Evolutionary conservation across 176 grass and related monocot species (phyloP).

Genomic region (Carex pumila): DNA sequence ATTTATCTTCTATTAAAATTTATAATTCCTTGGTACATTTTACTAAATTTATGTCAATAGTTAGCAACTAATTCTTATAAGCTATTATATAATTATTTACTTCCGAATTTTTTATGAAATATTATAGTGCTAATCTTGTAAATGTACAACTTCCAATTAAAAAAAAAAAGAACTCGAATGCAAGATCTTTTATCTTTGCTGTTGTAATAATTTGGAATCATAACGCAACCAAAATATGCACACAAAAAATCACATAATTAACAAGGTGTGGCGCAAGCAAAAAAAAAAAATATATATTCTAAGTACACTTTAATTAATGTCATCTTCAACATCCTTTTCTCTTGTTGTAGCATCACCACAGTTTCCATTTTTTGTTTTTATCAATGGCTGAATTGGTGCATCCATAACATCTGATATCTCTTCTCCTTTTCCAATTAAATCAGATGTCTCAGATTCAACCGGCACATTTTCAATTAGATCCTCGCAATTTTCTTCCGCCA

Average conservation of each 20-base stretch:
- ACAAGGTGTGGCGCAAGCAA: not conserved
- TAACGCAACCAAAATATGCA: not conserved
- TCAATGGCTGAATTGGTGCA: not conserved
- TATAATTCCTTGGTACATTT: too few species aligned
- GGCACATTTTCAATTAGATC: not conserved
- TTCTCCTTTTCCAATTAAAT: not conserved
- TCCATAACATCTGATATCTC: not conserved
- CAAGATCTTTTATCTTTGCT: not conserved
- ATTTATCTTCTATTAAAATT: too few species aligned
- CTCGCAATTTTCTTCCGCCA: not conserved
- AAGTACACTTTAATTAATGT: constrained; percentile 1
- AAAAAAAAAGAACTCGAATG: not conserved
- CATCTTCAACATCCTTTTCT: not conserved
- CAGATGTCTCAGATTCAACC: not conserved
- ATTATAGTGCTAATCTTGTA: too few species aligned
- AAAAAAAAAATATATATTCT: not conserved
- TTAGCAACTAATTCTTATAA: too few species aligned
- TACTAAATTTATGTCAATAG: too few species aligned
- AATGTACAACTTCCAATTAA: not conserved
- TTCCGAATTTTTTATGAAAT: too few species aligned
- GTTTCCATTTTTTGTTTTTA: not conserved
- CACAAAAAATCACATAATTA: not conserved
- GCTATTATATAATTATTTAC: too few species aligned
- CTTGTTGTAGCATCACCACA: not conserved
- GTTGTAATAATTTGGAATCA: not conserved